Evolutionary conservation across 306 rosid genomes (phyloP), one percentile per base, ranked within the genome.

Genomic region (Quillaja saponaria): DNA sequence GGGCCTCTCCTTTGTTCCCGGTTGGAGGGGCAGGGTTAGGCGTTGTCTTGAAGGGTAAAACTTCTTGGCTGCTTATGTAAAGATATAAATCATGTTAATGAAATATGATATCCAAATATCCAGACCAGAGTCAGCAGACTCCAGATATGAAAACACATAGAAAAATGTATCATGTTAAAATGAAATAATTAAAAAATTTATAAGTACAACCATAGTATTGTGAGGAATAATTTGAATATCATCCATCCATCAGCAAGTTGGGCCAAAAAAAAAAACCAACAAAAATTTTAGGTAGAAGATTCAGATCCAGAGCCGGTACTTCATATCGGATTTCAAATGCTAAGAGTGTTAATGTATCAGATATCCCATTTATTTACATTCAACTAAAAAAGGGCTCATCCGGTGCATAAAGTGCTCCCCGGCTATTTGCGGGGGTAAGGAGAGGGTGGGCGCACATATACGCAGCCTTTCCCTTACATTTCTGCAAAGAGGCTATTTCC

Each of bases 21-120:
- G 83, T 76, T 78, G 82, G 77, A 83, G 2, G 0, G 95, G 91
- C 63, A 94, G 96, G 33, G 99, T 89, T 58, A 94, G 76, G 58
- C 99, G 84, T 81, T 94, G 99, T 66, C 99, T 80, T 31, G 82
- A 79, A 13, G 97, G 96, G 34, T 80, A 80, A 82, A 78, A 64
- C 77, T 85, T 89, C 85, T 80, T 87, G 73, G 91, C 97, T 94
- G 99, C 75, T 40, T 20, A 81, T 42, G 56, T 15, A 72, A 72
- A 69, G 38, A 67, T 53, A n/a, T 17, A 44, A 71, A 78, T 34
- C 47, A 68, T 6, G 58, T 78, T 56, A 82, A 39, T 68, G 21
- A 70, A 63, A 62, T 60, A 53, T 52, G 76, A 50, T 34, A 61
- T 37, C 31, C 47, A 59, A 69, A 28, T 25, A 35, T 57, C 7